These are phyloP conservation scores for Apostasia shenzhenica DNA, from an alignment of 106 monocot genomes.

Conservation along the genomic window DNA sequence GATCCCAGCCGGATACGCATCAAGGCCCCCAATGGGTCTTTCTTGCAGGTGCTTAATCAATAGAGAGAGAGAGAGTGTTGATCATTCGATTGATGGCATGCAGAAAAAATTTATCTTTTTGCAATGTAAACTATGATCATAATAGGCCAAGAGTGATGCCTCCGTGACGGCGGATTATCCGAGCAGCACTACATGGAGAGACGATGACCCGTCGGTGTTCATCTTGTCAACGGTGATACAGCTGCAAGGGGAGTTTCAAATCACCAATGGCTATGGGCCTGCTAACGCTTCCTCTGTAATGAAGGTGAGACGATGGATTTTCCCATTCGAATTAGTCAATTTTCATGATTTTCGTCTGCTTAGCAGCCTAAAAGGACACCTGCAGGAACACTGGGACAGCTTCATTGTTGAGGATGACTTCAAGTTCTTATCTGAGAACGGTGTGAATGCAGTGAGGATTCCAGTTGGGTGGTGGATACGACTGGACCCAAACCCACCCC, in stretches of 20 bases:
- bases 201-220: slow-evolving; percentile 38
- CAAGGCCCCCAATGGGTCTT: slow-evolving; percentile 53
- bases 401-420: slow-evolving; percentile 65
- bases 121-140: background rate
- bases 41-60: slow-evolving; percentile 38
- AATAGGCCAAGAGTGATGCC: background rate
- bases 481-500: slow-evolving; percentile 35
- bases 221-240: slow-evolving; percentile 9
- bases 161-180: slow-evolving; percentile 1
- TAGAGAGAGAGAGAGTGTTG: background rate
- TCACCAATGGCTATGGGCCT: slow-evolving; percentile 58
- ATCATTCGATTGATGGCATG: background rate
- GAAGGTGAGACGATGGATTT: slow-evolving; percentile 16
- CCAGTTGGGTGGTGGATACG: slow-evolving; percentile 83
- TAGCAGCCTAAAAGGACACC: background rate
- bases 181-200: slow-evolving; percentile 17
- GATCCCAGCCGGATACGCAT: slow-evolving; percentile 39
- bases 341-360: background rate
- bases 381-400: slow-evolving; percentile 57
- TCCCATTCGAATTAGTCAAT: background rate
- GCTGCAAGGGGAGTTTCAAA: slow-evolving; percentile 40
- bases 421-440: slow-evolving; percentile 32
- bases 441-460: slow-evolving; percentile 54
- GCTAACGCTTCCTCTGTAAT: slow-evolving; percentile 23
- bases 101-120: background rate